A percentile compares a stretch with the other conserved stretches of the same genome.
phyloP scores from a whole-genome alignment of 768 basidiomycete genomes.

The Tricholoma flavovirens region DNA sequence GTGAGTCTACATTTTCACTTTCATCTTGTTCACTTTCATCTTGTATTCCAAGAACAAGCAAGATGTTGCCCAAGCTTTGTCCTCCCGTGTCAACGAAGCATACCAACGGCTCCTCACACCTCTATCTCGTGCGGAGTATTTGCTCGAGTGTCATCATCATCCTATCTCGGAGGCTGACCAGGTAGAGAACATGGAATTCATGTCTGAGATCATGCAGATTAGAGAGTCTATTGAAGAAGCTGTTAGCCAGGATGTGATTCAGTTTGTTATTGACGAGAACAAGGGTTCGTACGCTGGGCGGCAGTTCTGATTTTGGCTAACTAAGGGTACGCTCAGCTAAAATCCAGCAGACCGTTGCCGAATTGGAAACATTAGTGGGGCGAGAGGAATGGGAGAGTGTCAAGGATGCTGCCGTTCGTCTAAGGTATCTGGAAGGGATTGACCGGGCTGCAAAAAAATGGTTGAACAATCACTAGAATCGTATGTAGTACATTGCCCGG shows the following conservation, averaged over 20 bases:
- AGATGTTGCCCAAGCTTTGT: slow-evolving; percentile 57
- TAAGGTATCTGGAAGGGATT: slow-evolving; percentile 71
- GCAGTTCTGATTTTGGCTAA: not conserved
- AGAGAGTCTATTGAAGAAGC: slow-evolving; percentile 74
- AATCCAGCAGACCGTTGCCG: slow-evolving; percentile 38
- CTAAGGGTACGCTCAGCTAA: slow-evolving; percentile 36
- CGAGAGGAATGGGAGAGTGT: slow-evolving; percentile 49
- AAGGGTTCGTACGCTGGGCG: slow-evolving; percentile 33
- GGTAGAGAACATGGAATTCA: slow-evolving; percentile 62
- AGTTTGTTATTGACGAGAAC: slow-evolving; percentile 48
- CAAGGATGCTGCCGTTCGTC: slow-evolving; percentile 54
- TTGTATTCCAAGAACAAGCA: slow-evolving; percentile 40
- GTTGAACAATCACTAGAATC: slow-evolving; percentile 24
- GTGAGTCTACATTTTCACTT: slow-evolving; percentile 30
- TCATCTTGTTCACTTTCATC: slow-evolving; percentile 4
- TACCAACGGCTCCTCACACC: slow-evolving; percentile 74
- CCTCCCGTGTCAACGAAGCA: slow-evolving; percentile 76
- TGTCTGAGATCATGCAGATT: slow-evolving; percentile 73
- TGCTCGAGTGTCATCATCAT: slow-evolving; percentile 58
- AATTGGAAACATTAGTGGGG: slow-evolving; percentile 46
- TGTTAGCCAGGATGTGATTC: slow-evolving; percentile 41
- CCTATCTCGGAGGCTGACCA: slow-evolving; percentile 65
- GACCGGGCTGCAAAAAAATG: slow-evolving; percentile 42
- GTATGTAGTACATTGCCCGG: not conserved
- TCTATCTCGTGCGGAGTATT: slow-evolving; percentile 72